These are phyloP conservation scores for Juglanconis juglandina DNA, from an alignment of 2,329 filamentous ascomycete genomes.

Conservation along the genomic window DNA sequence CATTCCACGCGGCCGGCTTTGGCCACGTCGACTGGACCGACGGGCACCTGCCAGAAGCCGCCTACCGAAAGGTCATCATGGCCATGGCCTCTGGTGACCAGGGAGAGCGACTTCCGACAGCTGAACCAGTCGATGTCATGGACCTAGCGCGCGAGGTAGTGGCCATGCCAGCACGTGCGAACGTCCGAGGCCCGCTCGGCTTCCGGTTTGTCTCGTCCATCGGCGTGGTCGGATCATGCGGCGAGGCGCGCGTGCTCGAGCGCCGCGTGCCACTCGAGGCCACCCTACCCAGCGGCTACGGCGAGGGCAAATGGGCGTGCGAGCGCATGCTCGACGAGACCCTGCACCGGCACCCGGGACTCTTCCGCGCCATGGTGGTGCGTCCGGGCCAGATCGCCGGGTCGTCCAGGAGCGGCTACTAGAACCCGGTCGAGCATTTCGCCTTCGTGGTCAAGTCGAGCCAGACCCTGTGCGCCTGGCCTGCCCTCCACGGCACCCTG, in stretches of 20 bases:
- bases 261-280: slow-evolving; percentile 36
- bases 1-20: too few species aligned
- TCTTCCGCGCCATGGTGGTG: slow-evolving; percentile 40
- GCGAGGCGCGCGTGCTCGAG: slow-evolving; percentile 27
- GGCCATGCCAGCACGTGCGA: not conserved
- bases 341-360: slow-evolving; percentile 36
- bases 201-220: slow-evolving; percentile 45
- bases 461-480: slow-evolving; percentile 40
- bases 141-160: slow-evolving; percentile 32
- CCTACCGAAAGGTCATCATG: slow-evolving; percentile 1
- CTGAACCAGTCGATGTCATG: not conserved
- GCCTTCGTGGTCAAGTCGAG: slow-evolving; percentile 47
- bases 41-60: too few species aligned
- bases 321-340: slow-evolving; percentile 49
- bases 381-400: slow-evolving; percentile 53
- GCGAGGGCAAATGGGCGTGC: slow-evolving; percentile 50
- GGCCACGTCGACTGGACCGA: too few species aligned
- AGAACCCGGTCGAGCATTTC: slow-evolving; percentile 53
- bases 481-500: slow-evolving; percentile 36
- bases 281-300: slow-evolving; percentile 45
- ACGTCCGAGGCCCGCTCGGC: slow-evolving; percentile 14
- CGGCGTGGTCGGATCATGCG: slow-evolving; percentile 29
- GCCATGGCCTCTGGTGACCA: not conserved
- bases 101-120: not conserved
- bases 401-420: slow-evolving; percentile 45